phyloP scores from a whole-genome alignment of 495 filamentous ascomycete species.

The Usnea hakonensis region DNA sequence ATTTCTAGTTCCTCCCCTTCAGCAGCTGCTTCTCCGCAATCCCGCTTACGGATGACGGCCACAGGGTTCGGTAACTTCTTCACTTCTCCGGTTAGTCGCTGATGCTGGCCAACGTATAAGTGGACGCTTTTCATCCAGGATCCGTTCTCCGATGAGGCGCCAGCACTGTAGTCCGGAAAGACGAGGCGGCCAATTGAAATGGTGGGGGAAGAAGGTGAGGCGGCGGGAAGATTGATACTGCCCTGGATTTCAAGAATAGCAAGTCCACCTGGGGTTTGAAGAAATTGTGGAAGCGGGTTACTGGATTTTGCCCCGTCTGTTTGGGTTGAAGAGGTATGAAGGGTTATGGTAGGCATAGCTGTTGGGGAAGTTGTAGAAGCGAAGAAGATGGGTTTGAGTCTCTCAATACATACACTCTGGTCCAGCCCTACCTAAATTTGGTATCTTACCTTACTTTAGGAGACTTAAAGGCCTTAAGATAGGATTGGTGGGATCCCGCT shows the following conservation, averaged over 20 bases:
- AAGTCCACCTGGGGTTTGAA: conserved; percentile 69
- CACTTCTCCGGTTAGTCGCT: conserved; percentile 82
- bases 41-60: conserved; percentile 57
- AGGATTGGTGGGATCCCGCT: not conserved
- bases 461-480: too few species aligned
- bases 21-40: conserved; percentile 13
- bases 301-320: conserved; percentile 9
- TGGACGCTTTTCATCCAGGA: conserved; percentile 86
- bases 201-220: conserved; percentile 30
- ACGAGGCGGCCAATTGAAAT: conserved; percentile 64
- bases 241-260: conserved; percentile 90
- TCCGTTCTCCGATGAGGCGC: conserved; percentile 38
- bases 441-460: too few species aligned
- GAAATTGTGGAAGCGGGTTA: conserved; percentile 69
- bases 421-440: not conserved
- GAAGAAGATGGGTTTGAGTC: not conserved
- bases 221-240: conserved; percentile 60
- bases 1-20: conserved; percentile 53
- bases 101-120: conserved; percentile 80
- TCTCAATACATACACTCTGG: not conserved
- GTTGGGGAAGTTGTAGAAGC: not conserved
- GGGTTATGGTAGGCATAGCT: conserved; percentile 40
- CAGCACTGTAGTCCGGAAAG: conserved; percentile 64
- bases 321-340: conserved; percentile 27
- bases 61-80: conserved; percentile 74